Conservation (phyloP, 1,139 yeast species). For the Spathaspora jeffriesii region DNA sequence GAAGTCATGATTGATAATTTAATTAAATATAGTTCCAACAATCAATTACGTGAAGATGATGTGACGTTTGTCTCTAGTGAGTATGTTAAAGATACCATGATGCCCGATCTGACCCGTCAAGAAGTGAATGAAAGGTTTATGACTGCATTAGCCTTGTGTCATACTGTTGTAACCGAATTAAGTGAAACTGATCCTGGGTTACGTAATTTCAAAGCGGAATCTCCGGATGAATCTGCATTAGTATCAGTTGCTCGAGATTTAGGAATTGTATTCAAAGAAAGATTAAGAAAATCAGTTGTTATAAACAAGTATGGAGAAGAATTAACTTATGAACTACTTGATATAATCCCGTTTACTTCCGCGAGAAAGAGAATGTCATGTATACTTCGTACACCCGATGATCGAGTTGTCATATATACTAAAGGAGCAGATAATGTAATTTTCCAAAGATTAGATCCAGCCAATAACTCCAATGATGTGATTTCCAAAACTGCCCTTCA, state of each 20-base stretch:
- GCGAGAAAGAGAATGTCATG: constrained; percentile 99
- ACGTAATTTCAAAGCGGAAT: constrained; percentile 60
- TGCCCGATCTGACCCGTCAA: too few species aligned
- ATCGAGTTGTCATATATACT: constrained; percentile 82
- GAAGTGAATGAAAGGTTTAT: constrained; percentile 56
- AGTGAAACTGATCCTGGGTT: constrained; percentile 46
- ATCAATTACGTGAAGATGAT: constrained; percentile 36
- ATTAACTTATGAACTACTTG: constrained; percentile 80
- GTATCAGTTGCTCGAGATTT: constrained; percentile 61
- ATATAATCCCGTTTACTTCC: constrained; percentile 95
- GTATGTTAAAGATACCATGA: too few species aligned
- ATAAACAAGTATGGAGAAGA: constrained; percentile 46
- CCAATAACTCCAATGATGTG: constrained; percentile 32
- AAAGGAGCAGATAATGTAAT: constrained; percentile 99
- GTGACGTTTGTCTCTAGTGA: constrained; percentile 50
- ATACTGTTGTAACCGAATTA: constrained; percentile 61
- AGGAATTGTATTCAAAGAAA: constrained; percentile 52
- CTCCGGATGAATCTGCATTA: constrained; percentile 67
- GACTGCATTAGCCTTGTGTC: constrained; percentile 57
- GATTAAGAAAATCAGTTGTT: constrained; percentile 45
- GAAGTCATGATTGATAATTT: constrained; percentile 35
- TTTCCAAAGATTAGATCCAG: constrained; percentile 66
- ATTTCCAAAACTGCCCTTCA: constrained; percentile 43
- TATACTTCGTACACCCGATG: constrained; percentile 92
- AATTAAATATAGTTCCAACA: constrained; percentile 15